Conservation (phyloP, 495 filamentous ascomycete genomes). For the Hamigera avellanea region DNA sequence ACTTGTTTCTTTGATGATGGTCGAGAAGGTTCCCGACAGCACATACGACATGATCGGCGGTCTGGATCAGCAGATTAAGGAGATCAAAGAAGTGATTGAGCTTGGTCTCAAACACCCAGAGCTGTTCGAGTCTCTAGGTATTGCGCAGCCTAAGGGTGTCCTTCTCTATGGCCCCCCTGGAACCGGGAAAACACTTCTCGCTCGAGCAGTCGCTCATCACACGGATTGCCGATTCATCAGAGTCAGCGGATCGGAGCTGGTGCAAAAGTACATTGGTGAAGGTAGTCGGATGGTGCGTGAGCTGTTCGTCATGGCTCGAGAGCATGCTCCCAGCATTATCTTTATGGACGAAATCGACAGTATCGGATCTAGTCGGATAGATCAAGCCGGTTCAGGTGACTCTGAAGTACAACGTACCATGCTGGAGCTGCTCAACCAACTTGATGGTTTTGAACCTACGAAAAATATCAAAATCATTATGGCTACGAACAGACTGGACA, state of each 20-base stretch:
- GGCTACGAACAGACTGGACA: constrained; percentile 97
- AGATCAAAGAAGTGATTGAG: constrained; percentile 99
- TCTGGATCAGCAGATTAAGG: constrained; percentile 98
- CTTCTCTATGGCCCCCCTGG: constrained; percentile 94
- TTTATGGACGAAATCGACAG: constrained; percentile 99
- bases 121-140: constrained; percentile 95
- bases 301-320: constrained; percentile 96
- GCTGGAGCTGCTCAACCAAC: constrained; percentile 94
- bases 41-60: constrained; percentile 99
- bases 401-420: constrained; percentile 99
- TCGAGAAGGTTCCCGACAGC: constrained; percentile 98
- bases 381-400: constrained; percentile 88
- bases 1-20: constrained; percentile 99
- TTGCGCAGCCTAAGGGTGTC: constrained; percentile 96
- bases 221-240: constrained; percentile 98
- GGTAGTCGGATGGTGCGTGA: constrained; percentile 97
- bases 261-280: constrained; percentile 99
- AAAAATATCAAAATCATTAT: constrained; percentile 99
- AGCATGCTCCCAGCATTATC: constrained; percentile 98
- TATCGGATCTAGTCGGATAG: constrained; percentile 93
- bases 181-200: constrained; percentile 93
- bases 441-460: constrained; percentile 98
- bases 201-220: constrained; percentile 93
- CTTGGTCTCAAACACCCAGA: constrained; percentile 97
- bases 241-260: constrained; percentile 88